phyloP scores from a whole-genome alignment of 805 yeast genomes.

The Schizosaccharomyces cryophilus region DNA sequence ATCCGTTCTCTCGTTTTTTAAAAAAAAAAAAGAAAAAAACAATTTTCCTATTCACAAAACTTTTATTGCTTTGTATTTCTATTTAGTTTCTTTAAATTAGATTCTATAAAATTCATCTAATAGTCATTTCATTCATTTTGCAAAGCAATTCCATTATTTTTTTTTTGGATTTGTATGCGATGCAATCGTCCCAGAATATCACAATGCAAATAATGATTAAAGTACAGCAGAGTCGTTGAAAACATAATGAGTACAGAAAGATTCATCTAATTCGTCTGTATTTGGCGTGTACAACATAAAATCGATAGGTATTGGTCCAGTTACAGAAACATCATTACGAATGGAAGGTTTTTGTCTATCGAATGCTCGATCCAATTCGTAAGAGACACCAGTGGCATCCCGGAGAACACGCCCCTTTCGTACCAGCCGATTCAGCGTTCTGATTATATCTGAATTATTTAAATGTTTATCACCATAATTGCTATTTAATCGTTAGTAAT shows the following conservation, averaged over 20 bases:
- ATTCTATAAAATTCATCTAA: background rate
- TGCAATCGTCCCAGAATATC: too few relatives aligned
- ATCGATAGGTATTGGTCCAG: background rate
- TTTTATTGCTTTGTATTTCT: background rate
- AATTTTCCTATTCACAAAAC: background rate
- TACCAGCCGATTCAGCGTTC: background rate
- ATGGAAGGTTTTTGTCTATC: background rate
- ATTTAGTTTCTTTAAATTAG: background rate
- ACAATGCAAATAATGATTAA: background rate
- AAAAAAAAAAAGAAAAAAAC: too few relatives aligned
- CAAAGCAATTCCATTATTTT: background rate
- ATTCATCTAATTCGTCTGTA: background rate
- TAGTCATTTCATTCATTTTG: background rate
- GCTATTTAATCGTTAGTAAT: background rate
- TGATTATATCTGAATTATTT: background rate
- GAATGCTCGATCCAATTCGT: background rate
- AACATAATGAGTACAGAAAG: background rate
- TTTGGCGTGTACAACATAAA: background rate
- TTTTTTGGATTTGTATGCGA: too few relatives aligned
- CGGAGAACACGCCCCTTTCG: background rate
- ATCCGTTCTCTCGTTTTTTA: background rate
- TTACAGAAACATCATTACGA: background rate
- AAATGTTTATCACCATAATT: background rate
- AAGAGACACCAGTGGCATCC: background rate
- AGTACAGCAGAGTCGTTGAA: background rate